Evolutionary conservation across 306 rosid species (phyloP).

Genomic region (Senna tora): DNA sequence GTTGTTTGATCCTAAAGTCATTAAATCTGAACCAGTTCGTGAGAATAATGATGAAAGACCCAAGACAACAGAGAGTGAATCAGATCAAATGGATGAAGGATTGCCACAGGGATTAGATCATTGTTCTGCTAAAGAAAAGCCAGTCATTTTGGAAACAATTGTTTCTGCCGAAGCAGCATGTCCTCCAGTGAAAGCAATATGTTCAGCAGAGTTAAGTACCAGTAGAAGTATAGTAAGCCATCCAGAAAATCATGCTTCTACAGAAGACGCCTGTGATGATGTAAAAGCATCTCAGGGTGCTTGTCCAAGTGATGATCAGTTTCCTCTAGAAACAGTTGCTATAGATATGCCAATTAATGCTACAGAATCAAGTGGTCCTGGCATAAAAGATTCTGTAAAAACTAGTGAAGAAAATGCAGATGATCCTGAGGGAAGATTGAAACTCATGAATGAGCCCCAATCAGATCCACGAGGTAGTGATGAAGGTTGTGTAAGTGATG

Average conservation of each 20-base stretch:
- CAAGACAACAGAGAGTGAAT: conserved; percentile 44
- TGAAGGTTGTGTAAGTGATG: conserved; percentile 69
- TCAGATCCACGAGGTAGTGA: conserved; percentile 48
- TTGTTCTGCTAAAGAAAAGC: conserved; percentile 29
- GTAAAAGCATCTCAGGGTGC: conserved; percentile 41
- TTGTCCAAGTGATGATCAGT: conserved; percentile 43
- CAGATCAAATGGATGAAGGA: conserved; percentile 38
- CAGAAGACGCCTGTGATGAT: conserved; percentile 31
- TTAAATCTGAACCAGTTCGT: conserved; percentile 58
- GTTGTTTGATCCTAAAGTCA: conserved; percentile 43
- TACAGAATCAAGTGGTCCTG: conserved; percentile 39
- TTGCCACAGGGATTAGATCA: conserved; percentile 38
- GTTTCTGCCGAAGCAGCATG: conserved; percentile 36
- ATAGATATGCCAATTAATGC: conserved; percentile 38
- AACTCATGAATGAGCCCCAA: conserved; percentile 49
- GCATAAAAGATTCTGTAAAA: conserved; percentile 29
- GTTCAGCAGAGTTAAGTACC: conserved; percentile 41
- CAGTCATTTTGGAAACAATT: conserved; percentile 17
- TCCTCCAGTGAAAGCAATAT: conserved; percentile 40
- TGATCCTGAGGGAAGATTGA: conserved; percentile 42
- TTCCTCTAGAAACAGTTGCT: conserved; percentile 38
- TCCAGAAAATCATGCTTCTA: conserved; percentile 23
- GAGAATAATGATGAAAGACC: conserved; percentile 41
- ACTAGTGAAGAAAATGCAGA: conserved; percentile 42
- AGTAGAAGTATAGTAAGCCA: conserved; percentile 37